Conservation (phyloP, 176 grass and related monocot genomes). For the Oryza rufipogon region DNA sequence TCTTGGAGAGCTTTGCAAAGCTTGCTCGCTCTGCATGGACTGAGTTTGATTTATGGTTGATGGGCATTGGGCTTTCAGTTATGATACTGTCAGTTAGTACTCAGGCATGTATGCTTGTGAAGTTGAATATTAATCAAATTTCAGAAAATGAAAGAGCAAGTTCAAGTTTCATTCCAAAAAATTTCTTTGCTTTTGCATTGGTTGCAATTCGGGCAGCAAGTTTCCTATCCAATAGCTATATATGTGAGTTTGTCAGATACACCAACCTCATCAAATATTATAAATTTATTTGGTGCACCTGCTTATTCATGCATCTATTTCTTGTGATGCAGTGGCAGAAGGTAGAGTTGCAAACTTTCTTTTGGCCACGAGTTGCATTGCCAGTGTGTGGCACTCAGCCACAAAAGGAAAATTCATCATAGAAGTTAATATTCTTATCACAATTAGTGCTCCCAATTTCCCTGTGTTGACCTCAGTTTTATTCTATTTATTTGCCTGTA, state of each 20-base stretch:
- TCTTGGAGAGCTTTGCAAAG: slow-evolving; percentile 83
- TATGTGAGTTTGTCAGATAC: slow-evolving; percentile 77
- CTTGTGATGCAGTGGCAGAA: slow-evolving; percentile 76
- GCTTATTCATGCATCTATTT: slow-evolving; percentile 33
- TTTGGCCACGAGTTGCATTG: slow-evolving; percentile 78
- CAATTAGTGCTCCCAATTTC: slow-evolving; percentile 16
- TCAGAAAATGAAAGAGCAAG: slow-evolving; percentile 31
- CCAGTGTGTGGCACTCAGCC: slow-evolving; percentile 53
- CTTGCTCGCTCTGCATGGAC: slow-evolving; percentile 98
- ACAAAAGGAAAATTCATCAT: slow-evolving; percentile 49
- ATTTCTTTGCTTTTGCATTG: slow-evolving; percentile 64
- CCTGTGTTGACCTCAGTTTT: slow-evolving; percentile 11
- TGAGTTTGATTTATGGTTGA: slow-evolving; percentile 81
- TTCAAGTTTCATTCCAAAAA: slow-evolving; percentile 42
- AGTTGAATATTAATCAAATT: slow-evolving; percentile 30
- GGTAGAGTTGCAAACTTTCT: slow-evolving; percentile 91
- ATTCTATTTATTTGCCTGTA: not conserved
- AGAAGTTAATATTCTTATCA: slow-evolving; percentile 61
- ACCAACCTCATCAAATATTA: slow-evolving; percentile 23
- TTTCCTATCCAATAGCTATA: slow-evolving; percentile 98
- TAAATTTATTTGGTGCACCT: slow-evolving; percentile 21
- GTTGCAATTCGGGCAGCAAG: slow-evolving; percentile 76
- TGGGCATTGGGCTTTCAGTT: slow-evolving; percentile 72
- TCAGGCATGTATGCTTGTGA: slow-evolving; percentile 59
- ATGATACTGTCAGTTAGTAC: slow-evolving; percentile 73